Base-by-base conservation (phyloP, 2,329 filamentous ascomycete species). In the Sarocladium brachiariae region DNA sequence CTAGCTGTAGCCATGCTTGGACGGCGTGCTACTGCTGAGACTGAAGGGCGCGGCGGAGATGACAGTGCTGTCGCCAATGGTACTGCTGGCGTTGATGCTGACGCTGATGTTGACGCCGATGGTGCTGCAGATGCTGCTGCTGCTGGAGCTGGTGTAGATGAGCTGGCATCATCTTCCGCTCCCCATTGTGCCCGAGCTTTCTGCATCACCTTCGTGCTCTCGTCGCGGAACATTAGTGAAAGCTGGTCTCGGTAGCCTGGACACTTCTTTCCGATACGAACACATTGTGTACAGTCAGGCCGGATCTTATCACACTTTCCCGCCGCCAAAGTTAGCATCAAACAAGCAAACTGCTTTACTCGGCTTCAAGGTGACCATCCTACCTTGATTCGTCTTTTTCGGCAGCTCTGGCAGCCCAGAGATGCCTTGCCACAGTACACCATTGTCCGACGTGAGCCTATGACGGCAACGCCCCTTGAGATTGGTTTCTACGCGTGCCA, bases 181-280 rank as follows among this genome's bases (percentile, higher is more conserved):
- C 69, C 72, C 74, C 69, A 77, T 63, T 70, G 75, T 23, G 74
- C 75, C 51, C 78, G 75, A 18, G 76, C 76, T 59, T 80, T 83
- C 54, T 73, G 73, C 23, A 80, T 76, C 41, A 84, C 80, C 58
- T 82, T 78, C 57, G 70, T 76, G 58, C 77, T 84, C 65, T 85
- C 80, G 66, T 85, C 80, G 33, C 81, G 78, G 61, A 85, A 85
- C 74, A 84, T 78, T 52, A 84, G 68, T 27, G 80, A 80, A 30
- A 84, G 66, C 62, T 82, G 78, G 55, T 84, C 80, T 56, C 81
- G 73, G 58, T 85, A 84, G 6, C 81, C 81, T 18, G 80, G 78
- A 57, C 81, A 85, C 58, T 69, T 73, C 63, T 80, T 79, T 58
- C 74, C 73, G 41, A 80, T 74, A 35, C 80, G 77, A 39, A 76